Evolutionary conservation across 75 land plant genomes (phyloP), one percentile per base, ranked within the genome.

Genomic region (Selaginella moellendorffii): DNA sequence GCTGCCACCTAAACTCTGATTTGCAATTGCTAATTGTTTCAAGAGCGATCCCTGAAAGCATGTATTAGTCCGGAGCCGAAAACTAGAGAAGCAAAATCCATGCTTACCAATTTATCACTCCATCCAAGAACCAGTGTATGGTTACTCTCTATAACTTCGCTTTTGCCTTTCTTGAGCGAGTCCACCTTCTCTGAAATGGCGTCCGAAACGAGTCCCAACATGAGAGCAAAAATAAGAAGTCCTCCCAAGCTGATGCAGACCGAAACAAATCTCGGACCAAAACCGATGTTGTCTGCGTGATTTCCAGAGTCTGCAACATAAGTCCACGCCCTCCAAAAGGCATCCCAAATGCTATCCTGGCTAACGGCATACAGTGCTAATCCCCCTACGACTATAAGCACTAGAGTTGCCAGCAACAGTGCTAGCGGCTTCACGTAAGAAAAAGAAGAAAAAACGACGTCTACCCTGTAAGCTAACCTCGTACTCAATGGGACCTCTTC

Each of bases 121-220:
- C 90, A 86, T 64, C 90, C 90, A 61, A 86, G 78, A 59, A 86
- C 81, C 20, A 86, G 66, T 28, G 81, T 81, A 62, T 86, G 90
- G 64, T 83, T 73, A 20, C 70, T 78, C 68, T 86, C 90, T 66
- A 86, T 83, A 17, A 86, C 86, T 70, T 86, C 90, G 69, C 89
- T 86, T 73, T 83, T 86, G 20, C 90, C 90, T 64, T 83, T 83
- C n/a, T 81, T 66, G 67, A 81, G 69, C 22, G 90, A 86, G 53
- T 86, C 90, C 18, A 86, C 86, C 71, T 83, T 83, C 71, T 86
- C 90, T 23, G 90, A 86, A 23, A 86, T 86, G n/a, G 86, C 83
- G 75, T 86, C 90, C 25, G 90, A 86, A 52, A 86, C 83, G 26
- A 86, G 76, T 14, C 90, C 90, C 29, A 86, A 80, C 90, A 86